Conservation (phyloP, 805 yeast genomes). For the Metschnikowia similis region DNA sequence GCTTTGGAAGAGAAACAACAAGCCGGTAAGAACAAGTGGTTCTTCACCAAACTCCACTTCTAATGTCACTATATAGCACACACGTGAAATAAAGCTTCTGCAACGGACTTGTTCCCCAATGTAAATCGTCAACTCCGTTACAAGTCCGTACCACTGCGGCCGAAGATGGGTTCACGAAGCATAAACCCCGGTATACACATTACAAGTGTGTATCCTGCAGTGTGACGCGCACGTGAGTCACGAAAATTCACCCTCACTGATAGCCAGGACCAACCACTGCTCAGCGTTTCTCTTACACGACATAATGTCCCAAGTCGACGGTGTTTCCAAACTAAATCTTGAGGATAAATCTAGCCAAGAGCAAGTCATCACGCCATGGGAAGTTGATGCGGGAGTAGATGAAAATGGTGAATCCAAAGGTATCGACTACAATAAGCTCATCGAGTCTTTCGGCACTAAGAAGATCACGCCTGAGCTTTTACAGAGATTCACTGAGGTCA, state of each 20-base stretch:
- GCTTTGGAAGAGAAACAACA: constrained; percentile 99
- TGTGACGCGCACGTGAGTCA: constrained; percentile 2
- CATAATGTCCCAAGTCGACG: constrained; percentile 15
- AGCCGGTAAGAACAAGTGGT: constrained; percentile 99
- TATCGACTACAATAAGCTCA: constrained; percentile 87
- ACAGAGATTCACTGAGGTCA: constrained; percentile 68
- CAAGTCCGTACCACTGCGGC: no score
- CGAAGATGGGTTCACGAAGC: no score
- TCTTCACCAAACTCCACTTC: constrained; percentile 96
- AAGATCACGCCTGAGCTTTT: constrained; percentile 66
- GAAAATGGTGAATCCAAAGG: constrained; percentile 81
- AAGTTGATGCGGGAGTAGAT: constrained; percentile 96
- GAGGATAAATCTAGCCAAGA: constrained; percentile 19
- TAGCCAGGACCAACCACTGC: not conserved
- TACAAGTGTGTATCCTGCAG: not conserved
- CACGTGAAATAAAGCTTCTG: constrained; percentile 20
- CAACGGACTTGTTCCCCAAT: constrained; percentile 9
- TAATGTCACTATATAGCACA: constrained; percentile 38
- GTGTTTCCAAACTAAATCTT: constrained; percentile 15
- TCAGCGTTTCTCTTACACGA: not conserved
- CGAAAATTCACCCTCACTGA: constrained; percentile 1
- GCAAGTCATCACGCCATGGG: constrained; percentile 84
- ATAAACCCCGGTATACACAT: no score
- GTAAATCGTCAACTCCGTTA: not conserved
- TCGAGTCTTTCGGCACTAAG: constrained; percentile 82